Percentiles rank a stretch among this genome's conserved stretches.
Conservation (phyloP, 306 rosid species). For the Inga laurina region DNA sequence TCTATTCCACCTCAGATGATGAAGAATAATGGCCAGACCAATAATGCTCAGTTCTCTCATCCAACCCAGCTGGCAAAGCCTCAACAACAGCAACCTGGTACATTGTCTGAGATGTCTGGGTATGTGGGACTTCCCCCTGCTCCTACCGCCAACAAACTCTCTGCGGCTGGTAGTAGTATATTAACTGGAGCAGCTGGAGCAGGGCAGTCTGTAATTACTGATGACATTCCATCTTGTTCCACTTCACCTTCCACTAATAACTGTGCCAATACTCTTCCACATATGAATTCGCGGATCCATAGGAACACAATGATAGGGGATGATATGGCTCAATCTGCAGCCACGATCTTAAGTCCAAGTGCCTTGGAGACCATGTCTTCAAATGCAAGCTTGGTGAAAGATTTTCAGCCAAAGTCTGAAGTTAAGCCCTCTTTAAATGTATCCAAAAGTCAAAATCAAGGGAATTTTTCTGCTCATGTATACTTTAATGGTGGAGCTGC, state of each 20-base stretch:
- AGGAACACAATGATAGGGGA: constrained; percentile 53
- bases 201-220: constrained; percentile 79
- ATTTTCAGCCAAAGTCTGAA: constrained; percentile 62
- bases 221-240: constrained; percentile 89
- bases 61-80: constrained; percentile 63
- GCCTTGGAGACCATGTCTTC: constrained; percentile 64
- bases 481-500: constrained; percentile 51
- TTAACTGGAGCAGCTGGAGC: constrained; percentile 57
- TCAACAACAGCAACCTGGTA: constrained; percentile 65
- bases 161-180: constrained; percentile 51
- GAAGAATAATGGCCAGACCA: constrained; percentile 47
- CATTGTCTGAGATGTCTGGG: constrained; percentile 56
- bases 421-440: constrained; percentile 76
- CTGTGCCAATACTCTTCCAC: constrained; percentile 57
- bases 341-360: constrained; percentile 57
- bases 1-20: constrained; percentile 53
- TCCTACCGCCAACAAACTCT: constrained; percentile 52
- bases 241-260: constrained; percentile 95
- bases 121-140: constrained; percentile 50
- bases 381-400: constrained; percentile 56
- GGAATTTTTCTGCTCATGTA: constrained; percentile 54
- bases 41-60: constrained; percentile 55
- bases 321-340: constrained; percentile 82
- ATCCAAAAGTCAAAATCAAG: constrained; percentile 69
- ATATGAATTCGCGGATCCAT: constrained; percentile 48